phyloP scores from a whole-genome alignment of 768 basidiomycete genomes.

The Ramaria sp. region DNA sequence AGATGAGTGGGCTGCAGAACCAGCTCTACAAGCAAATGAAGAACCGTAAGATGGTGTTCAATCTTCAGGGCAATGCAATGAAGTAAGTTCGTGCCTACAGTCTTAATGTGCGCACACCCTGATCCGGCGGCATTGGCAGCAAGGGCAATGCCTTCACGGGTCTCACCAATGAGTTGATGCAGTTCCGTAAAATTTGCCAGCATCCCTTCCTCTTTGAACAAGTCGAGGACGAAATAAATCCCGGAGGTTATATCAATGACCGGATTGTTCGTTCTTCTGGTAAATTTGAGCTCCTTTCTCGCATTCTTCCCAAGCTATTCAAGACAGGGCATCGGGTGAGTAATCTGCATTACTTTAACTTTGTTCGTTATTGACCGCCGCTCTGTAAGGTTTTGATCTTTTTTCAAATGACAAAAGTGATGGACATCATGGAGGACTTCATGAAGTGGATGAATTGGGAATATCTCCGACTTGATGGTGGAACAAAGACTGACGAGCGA shows the following conservation, averaged over 20 bases:
- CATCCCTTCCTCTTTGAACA: constrained; percentile 95
- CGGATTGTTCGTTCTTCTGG: constrained; percentile 80
- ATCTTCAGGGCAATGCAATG: constrained; percentile 65
- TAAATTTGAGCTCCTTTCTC: constrained; percentile 86
- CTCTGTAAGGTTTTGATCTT: constrained; percentile 78
- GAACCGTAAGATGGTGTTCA: constrained; percentile 78
- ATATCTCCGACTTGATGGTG: constrained; percentile 89
- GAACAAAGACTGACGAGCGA: constrained; percentile 92
- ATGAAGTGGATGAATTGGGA: constrained; percentile 79
- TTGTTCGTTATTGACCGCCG: constrained; percentile 1
- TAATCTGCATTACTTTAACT: not conserved
- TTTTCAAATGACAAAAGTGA: constrained; percentile 99
- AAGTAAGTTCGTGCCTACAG: constrained; percentile 39
- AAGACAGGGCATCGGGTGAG: constrained; percentile 78
- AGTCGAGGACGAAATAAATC: constrained; percentile 91
- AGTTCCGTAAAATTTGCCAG: constrained; percentile 95
- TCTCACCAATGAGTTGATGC: constrained; percentile 92
- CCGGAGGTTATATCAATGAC: constrained; percentile 70
- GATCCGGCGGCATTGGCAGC: constrained; percentile 23
- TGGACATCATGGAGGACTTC: constrained; percentile 98
- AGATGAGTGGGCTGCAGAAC: constrained; percentile 86
- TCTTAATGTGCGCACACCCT: constrained; percentile 1
- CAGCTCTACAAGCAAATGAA: constrained; percentile 97
- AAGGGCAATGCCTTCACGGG: constrained; percentile 77
- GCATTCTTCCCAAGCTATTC: constrained; percentile 93